Percentiles rank a stretch among this genome's conserved stretches.
Conservation (phyloP, 2,329 filamentous ascomycete species). For the Pestalotiopsis sp. region DNA sequence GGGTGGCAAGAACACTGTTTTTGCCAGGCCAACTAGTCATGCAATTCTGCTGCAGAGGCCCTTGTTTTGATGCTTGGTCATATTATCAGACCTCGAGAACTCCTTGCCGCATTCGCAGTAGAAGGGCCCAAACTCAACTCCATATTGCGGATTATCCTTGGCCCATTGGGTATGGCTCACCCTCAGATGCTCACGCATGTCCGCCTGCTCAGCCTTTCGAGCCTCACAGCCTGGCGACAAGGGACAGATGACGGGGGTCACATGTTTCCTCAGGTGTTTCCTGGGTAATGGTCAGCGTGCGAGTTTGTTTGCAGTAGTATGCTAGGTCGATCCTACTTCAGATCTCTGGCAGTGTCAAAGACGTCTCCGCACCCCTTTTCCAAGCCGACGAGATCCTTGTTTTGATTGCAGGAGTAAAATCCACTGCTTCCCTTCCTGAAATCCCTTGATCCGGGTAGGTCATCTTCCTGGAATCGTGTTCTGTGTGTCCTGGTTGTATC, state of each 20-base stretch:
- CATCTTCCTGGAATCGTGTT: not conserved
- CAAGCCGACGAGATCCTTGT: not conserved
- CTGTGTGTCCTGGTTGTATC: not conserved
- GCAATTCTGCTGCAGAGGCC: not conserved
- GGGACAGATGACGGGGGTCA: slow-evolving; percentile 9
- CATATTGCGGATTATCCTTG: not conserved
- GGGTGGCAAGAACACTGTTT: not conserved
- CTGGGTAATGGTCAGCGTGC: not conserved
- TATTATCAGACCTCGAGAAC: slow-evolving; percentile 1
- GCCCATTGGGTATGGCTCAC: not conserved
- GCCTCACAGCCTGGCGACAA: not conserved
- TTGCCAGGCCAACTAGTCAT: not conserved
- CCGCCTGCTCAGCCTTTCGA: not conserved
- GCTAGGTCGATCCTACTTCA: not conserved
- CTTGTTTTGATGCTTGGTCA: slow-evolving; percentile 5
- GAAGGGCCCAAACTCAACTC: not conserved
- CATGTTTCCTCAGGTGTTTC: slow-evolving; percentile 11
- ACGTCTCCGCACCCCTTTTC: not conserved
- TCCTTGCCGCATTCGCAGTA: not conserved
- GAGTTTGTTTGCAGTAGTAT: not conserved
- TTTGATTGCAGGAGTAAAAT: not conserved
- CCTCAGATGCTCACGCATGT: slow-evolving; percentile 8
- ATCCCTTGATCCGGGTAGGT: not conserved
- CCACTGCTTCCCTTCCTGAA: not conserved
- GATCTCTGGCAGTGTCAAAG: not conserved